Percentiles rank a stretch among this genome's conserved stretches.
Evolutionary conservation across 139 green algal species (phyloP).

Genomic region (Spirogloea muscicola): DNA sequence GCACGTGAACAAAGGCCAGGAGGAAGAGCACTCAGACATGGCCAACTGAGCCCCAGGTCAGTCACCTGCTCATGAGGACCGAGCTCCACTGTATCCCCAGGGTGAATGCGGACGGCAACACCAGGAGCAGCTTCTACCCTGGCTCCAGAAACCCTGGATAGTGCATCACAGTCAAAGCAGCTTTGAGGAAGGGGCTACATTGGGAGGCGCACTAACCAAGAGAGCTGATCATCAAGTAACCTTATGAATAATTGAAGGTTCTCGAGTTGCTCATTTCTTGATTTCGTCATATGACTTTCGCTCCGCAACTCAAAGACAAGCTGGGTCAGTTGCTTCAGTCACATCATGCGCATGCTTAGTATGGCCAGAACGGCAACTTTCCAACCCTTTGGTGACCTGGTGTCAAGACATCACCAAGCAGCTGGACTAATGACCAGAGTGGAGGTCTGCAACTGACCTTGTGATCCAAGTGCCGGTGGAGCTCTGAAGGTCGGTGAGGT

Average conservation of each 20-base stretch:
- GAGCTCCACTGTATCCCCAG: conserved; percentile 27
- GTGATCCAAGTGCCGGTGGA: conserved; percentile 5
- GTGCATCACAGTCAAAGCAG: neutral
- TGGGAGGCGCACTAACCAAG: neutral
- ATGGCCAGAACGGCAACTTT: no score
- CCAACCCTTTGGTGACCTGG: no score
- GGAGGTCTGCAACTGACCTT: conserved; percentile 3
- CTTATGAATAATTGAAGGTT: neutral
- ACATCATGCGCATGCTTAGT: no score
- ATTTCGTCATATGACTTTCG: no score
- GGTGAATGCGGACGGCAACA: neutral
- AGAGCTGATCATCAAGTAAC: neutral
- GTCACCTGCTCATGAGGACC: conserved; percentile 17
- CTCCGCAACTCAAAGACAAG: no score
- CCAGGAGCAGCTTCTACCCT: neutral
- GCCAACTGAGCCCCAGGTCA: neutral
- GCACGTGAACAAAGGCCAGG: no score
- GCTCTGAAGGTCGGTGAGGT: conserved; percentile 10
- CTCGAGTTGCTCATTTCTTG: neutral
- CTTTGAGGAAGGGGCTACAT: neutral
- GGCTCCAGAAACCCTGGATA: conserved; percentile 7
- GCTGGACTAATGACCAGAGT: no score
- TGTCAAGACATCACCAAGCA: no score
- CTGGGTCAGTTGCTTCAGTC: no score
- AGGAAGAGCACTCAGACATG: no score